A percentile compares a stretch with the other conserved stretches of the same genome.
Evolutionary conservation across 768 basidiomycete species (phyloP).

Genomic region (Multifurca ochricompacta): DNA sequence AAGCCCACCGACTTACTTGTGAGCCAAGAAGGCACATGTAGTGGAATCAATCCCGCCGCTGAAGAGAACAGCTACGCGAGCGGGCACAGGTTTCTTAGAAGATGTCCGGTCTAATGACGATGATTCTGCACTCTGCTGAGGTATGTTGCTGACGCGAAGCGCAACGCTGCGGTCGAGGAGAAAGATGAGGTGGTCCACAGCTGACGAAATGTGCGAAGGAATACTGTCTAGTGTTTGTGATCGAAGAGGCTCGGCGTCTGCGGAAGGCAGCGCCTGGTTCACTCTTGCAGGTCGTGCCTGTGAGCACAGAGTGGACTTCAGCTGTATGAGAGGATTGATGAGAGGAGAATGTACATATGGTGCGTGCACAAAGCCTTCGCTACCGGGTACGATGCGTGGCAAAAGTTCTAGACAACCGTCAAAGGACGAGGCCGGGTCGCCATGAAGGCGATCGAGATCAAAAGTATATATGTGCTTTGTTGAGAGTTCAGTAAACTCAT

Average conservation of each 20-base stretch:
- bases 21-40: slow-evolving; percentile 69
- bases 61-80: slow-evolving; percentile 76
- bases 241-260: slow-evolving; percentile 29
- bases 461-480: slow-evolving; percentile 52
- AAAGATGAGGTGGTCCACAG: slow-evolving; percentile 44
- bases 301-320: background rate
- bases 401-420: slow-evolving; percentile 21
- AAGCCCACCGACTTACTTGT: slow-evolving; percentile 42
- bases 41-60: slow-evolving; percentile 96
- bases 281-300: slow-evolving; percentile 42
- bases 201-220: slow-evolving; percentile 34
- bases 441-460: slow-evolving; percentile 31
- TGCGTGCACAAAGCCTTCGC: no score
- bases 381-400: background rate
- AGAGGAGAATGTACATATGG: slow-evolving; percentile 3
- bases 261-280: slow-evolving; percentile 37
- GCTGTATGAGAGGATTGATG: no score
- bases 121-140: slow-evolving; percentile 34
- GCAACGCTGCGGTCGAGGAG: slow-evolving; percentile 61
- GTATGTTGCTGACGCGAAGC: slow-evolving; percentile 63
- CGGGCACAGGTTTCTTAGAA: slow-evolving; percentile 18
- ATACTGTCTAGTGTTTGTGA: slow-evolving; percentile 34
- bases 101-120: background rate
- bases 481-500: slow-evolving; percentile 52
- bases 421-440: background rate